Evolutionary conservation across 164 flowering plant genomes (phyloP), one percentile per base, ranked within the genome.

Genomic region (Sextonia rubra): DNA sequence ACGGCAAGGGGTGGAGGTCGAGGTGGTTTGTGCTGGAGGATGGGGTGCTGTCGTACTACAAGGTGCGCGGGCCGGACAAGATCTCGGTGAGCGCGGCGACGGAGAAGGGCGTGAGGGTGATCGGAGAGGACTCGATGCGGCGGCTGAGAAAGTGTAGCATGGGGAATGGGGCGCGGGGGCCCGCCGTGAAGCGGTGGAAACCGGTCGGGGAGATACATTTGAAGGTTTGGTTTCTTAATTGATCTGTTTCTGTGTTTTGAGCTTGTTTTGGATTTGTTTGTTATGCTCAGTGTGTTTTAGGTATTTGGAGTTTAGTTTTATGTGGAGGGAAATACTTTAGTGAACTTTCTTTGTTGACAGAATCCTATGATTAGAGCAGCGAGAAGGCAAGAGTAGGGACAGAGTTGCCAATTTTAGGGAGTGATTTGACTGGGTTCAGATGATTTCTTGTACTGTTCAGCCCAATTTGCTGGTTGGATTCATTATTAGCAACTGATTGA

Each of bases 141-240:
- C 86, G 83, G 71, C 83, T 91, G 83, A 86, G 85, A 84, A 82
- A 82, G 74, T 73, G 77, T 18, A 77, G 66, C 29, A 72, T 68
- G 76, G 70, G 68, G 14, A 72, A 66, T 75, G 80, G 80, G 11
- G 17, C 70, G 8, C 73, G 49, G 44, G 52, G 79, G 47, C 74
- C 74, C 12, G 66, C 83, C 22, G 69, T 69, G 0, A 85, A 79
- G 85, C 85, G 74, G 69, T 88, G 97, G 86, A 92, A 87, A 83
- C 93, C 98, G 2, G 86, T 91, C 47, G 98, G 99, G 49, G 98
- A 93, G 82, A 81, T 93, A 24, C 99, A 95, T 77, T 88, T 95
- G 83, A 95, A 93, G 98, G 99, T 94, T 73, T 64, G 75, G 24
- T 66, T 24, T 64, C 66, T 74, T 12, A 3, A 61, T 70, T 67